These are phyloP conservation scores for Yarrowia osloensis DNA, from an alignment of 805 yeast genomes.

Conservation along the genomic window DNA sequence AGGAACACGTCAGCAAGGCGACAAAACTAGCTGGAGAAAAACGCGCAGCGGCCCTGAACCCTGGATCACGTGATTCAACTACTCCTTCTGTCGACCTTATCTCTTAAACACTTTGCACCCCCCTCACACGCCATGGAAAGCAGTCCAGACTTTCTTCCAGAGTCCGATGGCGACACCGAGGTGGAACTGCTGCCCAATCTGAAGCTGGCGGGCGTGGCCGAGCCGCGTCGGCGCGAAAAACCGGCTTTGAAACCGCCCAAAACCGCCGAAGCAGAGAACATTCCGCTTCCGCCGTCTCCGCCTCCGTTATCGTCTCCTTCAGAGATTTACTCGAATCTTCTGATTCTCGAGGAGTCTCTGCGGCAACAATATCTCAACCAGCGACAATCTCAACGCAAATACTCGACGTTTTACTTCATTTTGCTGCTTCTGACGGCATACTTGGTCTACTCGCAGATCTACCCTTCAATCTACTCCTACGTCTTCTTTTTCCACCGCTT, in stretches of 20 bases:
- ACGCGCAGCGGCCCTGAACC: background rate
- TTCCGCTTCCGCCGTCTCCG: conserved; percentile 11
- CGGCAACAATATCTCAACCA: conserved; percentile 80
- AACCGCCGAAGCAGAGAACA: background rate
- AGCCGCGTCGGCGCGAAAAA: conserved; percentile 17
- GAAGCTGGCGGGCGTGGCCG: conserved; percentile 5
- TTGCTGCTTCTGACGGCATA: conserved; percentile 39
- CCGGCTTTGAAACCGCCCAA: background rate
- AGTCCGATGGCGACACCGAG: conserved; percentile 21
- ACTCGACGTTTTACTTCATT: conserved; percentile 52
- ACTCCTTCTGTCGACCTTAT: too few relatives aligned
- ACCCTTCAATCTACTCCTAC: conserved; percentile 42
- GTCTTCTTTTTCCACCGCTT: conserved; percentile 43
- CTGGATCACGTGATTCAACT: background rate
- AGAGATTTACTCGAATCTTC: conserved; percentile 72
- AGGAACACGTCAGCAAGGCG: background rate
- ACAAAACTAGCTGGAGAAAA: background rate
- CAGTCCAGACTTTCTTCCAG: conserved; percentile 11
- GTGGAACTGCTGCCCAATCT: conserved; percentile 14
- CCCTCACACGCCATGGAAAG: background rate
- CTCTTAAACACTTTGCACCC: background rate
- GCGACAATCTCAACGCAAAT: conserved; percentile 62
- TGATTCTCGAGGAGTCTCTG: conserved; percentile 82
- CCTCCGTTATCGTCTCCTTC: conserved; percentile 40
- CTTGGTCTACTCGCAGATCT: conserved; percentile 40